phyloP scores from a whole-genome alignment of 2,329 filamentous ascomycete species.

The Fusarium globosum region DNA sequence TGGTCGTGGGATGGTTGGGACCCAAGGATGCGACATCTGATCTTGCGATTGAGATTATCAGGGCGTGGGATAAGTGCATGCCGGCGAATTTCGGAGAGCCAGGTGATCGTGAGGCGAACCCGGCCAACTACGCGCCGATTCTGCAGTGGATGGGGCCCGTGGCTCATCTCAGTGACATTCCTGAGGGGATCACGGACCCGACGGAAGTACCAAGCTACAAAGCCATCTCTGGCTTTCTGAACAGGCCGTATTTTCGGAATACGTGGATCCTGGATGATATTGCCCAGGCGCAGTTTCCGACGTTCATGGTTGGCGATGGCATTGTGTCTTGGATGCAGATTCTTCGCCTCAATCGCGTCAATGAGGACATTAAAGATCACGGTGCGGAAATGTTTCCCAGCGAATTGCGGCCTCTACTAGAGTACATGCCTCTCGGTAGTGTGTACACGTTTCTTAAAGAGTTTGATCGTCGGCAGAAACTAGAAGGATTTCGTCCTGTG shows the following conservation, averaged over 20 bases:
- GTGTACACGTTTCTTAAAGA: slow-evolving; percentile 41
- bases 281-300: slow-evolving; percentile 35
- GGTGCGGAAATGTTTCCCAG: slow-evolving; percentile 38
- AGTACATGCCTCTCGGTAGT: slow-evolving; percentile 39
- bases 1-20: slow-evolving; percentile 40
- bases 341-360: slow-evolving; percentile 39
- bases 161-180: slow-evolving; percentile 39
- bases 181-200: slow-evolving; percentile 36
- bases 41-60: slow-evolving; percentile 38
- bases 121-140: slow-evolving; percentile 36
- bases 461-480: slow-evolving; percentile 35
- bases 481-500: slow-evolving; percentile 4
- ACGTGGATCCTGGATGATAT: slow-evolving; percentile 42
- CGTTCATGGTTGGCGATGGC: slow-evolving; percentile 37
- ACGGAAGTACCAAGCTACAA: slow-evolving; percentile 39
- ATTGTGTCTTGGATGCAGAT: slow-evolving; percentile 44
- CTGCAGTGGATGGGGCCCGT: slow-evolving; percentile 41
- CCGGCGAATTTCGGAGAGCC: slow-evolving; percentile 36
- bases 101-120: slow-evolving; percentile 36
- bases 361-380: slow-evolving; percentile 40
- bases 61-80: slow-evolving; percentile 41
- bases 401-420: slow-evolving; percentile 27
- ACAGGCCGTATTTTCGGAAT: slow-evolving; percentile 39
- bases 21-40: slow-evolving; percentile 35
- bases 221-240: slow-evolving; percentile 36